Evolutionary conservation across 805 yeast species (phyloP).

Genomic region (Barnettozyma californica): DNA sequence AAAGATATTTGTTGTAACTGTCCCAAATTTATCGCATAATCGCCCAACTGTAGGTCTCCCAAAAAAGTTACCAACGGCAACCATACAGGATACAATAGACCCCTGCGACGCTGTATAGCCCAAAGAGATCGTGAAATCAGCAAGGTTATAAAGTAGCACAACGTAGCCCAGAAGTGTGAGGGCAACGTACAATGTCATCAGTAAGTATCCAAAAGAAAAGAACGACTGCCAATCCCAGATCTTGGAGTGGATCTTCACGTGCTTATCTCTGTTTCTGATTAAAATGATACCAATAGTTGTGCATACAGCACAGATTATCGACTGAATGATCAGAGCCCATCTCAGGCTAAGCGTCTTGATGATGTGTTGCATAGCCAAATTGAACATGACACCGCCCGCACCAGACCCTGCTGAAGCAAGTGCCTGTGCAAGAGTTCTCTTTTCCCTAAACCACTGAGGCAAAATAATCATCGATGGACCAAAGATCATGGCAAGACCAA

Average conservation of each 20-base stretch:
- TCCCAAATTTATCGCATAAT: conserved; percentile 45
- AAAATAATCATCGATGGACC: conserved; percentile 53
- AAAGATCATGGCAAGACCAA: conserved; percentile 34
- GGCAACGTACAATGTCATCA: conserved; percentile 32
- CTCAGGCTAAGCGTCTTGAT: conserved; percentile 24
- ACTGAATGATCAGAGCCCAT: conserved; percentile 31
- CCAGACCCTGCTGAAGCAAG: conserved; percentile 36
- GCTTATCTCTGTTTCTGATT: conserved; percentile 32
- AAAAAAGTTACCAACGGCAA: conserved; percentile 45
- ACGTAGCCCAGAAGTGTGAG: conserved; percentile 55
- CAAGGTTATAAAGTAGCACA: conserved; percentile 48
- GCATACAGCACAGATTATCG: conserved; percentile 30
- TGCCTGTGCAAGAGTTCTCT: conserved; percentile 43
- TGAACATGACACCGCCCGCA: conserved; percentile 38
- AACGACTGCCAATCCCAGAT: conserved; percentile 39
- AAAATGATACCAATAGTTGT: conserved; percentile 29
- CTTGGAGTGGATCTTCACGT: conserved; percentile 30
- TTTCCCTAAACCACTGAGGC: conserved; percentile 66
- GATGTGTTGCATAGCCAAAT: conserved; percentile 25
- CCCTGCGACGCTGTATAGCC: conserved; percentile 53
- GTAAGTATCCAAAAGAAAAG: conserved; percentile 37
- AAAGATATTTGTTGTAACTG: conserved; percentile 37
- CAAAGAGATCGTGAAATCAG: conserved; percentile 50
- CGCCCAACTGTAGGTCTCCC: conserved; percentile 52
- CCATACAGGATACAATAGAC: conserved; percentile 51